Base-by-base conservation (phyloP, 2,329 filamentous ascomycete genomes). In the Diaporthe ampelina region DNA sequence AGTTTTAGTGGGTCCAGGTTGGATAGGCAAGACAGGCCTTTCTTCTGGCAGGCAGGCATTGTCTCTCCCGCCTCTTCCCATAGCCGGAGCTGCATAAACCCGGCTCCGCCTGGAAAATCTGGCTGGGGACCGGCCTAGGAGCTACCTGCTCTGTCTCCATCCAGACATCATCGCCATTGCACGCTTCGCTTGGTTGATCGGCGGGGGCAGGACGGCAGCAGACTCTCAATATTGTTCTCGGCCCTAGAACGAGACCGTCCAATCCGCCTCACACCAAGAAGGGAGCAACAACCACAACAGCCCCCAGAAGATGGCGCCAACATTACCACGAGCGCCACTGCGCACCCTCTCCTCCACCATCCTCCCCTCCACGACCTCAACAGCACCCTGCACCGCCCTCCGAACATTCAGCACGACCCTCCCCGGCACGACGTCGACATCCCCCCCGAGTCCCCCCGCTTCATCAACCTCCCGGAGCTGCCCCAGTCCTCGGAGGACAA, bases 391-490 rank as follows among this genome's bases (percentile, higher is more conserved):
- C 57, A 35, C 58, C 35, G 54, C 56, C 59, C 52, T 48, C 65
- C 70, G 67, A 24, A 40, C 24, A 45, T 80, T 81, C 75, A 79
- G 75, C 81, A 77, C 76, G 76, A 73, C 76, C 78, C 74, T 75
- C 32, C 77, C 81, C 69, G 77, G 82, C 61, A 83, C 84, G 72
- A 76, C 29, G 72, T 89, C 89, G 80, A 84, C 85, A 76, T 95
- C 77, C 93, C 93, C 24, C 96, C 97, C 65, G 94, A 98, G 82
- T 97, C 95, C 48, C 96, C 97, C 61, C 90, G 90, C 77, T 98
- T 94, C 86, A 94, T 98, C 84, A 91, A 94, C 77, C 87, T 98
- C 72, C 96, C 95, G 63, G 88, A 88, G 78, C 90, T 94, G 65
- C 89, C 91, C n/a, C 95, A 98, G 82, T 91, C 92, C 68, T 88